Percentiles rank a stretch among this genome's conserved stretches.
These are phyloP conservation scores for Lasiosphaeria miniovina DNA, from an alignment of 495 filamentous ascomycete species.

Conservation along the genomic window DNA sequence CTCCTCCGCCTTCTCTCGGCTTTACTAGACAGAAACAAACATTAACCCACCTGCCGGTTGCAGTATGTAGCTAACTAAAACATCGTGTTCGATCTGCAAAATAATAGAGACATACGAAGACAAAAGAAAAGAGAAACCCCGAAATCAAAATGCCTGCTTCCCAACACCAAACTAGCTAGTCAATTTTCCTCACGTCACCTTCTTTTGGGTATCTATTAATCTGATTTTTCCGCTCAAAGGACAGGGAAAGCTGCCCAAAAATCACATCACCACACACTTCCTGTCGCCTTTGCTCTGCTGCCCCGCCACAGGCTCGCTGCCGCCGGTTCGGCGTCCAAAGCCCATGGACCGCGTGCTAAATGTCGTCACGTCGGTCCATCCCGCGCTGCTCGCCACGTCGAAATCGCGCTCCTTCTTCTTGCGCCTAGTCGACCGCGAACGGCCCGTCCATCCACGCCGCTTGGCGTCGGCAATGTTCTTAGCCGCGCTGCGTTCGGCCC, in stretches of 20 bases:
- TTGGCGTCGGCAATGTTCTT: slow-evolving; percentile 56
- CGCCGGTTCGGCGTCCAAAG: slow-evolving; percentile 6
- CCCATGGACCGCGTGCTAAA: slow-evolving; percentile 12
- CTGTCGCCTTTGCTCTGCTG: slow-evolving; percentile 35
- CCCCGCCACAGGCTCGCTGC: slow-evolving; percentile 6
- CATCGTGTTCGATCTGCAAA: no score
- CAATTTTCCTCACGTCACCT: no score
- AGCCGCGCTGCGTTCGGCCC: slow-evolving; percentile 50
- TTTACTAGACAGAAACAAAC: no score
- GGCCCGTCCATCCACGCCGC: slow-evolving; percentile 50
- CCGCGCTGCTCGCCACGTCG: slow-evolving; percentile 36
- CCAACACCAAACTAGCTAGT: no score
- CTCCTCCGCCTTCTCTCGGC: no score
- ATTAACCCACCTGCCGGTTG: no score
- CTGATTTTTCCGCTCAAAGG: background rate
- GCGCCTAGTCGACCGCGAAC: slow-evolving; percentile 37
- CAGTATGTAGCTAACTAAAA: no score
- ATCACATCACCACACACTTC: slow-evolving; percentile 57
- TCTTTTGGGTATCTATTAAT: no score
- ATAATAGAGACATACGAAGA: no score
- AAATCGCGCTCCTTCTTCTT: slow-evolving; percentile 31
- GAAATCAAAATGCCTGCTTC: no score
- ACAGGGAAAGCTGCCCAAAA: background rate
- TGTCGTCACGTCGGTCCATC: slow-evolving; percentile 51
- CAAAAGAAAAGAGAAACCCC: no score